phyloP scores from a whole-genome alignment of 23 red algal genomes.

The Cyanidiococcus yangmingshanensis region DNA sequence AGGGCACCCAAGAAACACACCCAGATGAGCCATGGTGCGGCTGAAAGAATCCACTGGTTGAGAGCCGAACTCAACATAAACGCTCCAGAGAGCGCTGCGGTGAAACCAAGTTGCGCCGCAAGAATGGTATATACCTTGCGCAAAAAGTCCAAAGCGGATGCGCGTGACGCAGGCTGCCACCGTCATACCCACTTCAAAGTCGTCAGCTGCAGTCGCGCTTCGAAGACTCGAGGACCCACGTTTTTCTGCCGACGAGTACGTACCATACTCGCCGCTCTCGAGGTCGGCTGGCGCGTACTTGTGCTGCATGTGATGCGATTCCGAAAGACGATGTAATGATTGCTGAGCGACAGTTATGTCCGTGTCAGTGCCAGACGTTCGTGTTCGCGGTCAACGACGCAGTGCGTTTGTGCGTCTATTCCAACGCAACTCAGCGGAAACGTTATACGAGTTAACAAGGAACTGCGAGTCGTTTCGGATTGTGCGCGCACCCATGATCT shows the following conservation, averaged over 20 bases:
- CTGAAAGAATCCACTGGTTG: slow-evolving; percentile 26
- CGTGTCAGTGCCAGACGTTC: no score
- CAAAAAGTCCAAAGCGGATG: slow-evolving; percentile 61
- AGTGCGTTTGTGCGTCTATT: no score
- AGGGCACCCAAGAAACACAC: slow-evolving; percentile 59
- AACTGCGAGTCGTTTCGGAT: no score
- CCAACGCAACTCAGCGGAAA: no score
- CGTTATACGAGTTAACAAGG: no score
- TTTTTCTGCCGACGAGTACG: background rate
- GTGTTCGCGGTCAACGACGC: no score
- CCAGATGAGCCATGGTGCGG: slow-evolving; percentile 28
- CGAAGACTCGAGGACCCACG: background rate
- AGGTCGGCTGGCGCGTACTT: background rate
- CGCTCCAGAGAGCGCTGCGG: slow-evolving; percentile 38
- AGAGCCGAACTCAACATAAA: slow-evolving; percentile 70
- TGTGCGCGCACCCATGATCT: no score
- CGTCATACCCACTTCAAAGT: slow-evolving; percentile 24
- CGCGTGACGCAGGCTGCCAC: slow-evolving; percentile 22
- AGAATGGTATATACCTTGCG: slow-evolving; percentile 89
- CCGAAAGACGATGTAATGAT: no score
- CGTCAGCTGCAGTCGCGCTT: background rate
- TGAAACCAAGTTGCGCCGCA: slow-evolving; percentile 55
- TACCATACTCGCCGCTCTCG: background rate
- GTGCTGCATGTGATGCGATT: no score
- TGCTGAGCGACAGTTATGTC: no score